Percentiles rank a stretch among this genome's conserved stretches.
phyloP scores from a whole-genome alignment of 164 flowering plant species.

The Nymphaea thermarum region DNA sequence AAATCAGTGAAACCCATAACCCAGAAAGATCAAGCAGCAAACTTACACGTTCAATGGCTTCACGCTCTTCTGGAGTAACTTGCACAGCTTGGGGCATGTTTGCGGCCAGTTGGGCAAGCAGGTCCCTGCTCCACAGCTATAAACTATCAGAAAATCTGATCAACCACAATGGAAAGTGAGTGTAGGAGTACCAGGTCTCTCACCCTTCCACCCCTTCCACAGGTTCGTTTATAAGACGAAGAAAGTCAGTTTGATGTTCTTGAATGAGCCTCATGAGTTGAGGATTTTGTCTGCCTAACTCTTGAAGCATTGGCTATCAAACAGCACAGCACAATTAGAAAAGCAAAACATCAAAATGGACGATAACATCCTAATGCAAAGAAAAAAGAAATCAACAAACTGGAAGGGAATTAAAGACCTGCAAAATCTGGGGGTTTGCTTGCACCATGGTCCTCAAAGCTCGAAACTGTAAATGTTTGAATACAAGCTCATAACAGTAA shows the following conservation, averaged over 20 bases:
- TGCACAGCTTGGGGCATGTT: slow-evolving; percentile 67
- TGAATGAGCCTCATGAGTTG: slow-evolving; percentile 61
- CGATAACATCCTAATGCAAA: background rate
- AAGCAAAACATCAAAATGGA: background rate
- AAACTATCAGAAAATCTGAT: background rate
- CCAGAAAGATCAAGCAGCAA: background rate
- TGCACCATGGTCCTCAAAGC: slow-evolving; percentile 65
- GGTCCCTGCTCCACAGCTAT: slow-evolving; percentile 20
- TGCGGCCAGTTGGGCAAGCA: slow-evolving; percentile 40
- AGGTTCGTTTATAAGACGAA: slow-evolving; percentile 70
- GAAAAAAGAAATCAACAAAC: background rate
- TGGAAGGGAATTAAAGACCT: slow-evolving; percentile 21
- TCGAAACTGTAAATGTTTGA: slow-evolving; percentile 34
- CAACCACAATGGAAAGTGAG: background rate
- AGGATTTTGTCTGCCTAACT: slow-evolving; percentile 78
- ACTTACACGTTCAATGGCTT: slow-evolving; percentile 84
- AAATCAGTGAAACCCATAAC: background rate
- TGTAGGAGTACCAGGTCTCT: slow-evolving; percentile 5
- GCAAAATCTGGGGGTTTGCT: slow-evolving; percentile 60
- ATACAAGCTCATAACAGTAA: background rate
- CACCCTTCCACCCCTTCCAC: slow-evolving; percentile 55
- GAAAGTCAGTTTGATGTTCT: slow-evolving; percentile 73
- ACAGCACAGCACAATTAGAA: background rate
- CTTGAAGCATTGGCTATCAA: slow-evolving; percentile 79
- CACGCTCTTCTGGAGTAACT: slow-evolving; percentile 87